phyloP scores from a whole-genome alignment of 768 basidiomycete genomes.

The Tulasnella sp. region DNA sequence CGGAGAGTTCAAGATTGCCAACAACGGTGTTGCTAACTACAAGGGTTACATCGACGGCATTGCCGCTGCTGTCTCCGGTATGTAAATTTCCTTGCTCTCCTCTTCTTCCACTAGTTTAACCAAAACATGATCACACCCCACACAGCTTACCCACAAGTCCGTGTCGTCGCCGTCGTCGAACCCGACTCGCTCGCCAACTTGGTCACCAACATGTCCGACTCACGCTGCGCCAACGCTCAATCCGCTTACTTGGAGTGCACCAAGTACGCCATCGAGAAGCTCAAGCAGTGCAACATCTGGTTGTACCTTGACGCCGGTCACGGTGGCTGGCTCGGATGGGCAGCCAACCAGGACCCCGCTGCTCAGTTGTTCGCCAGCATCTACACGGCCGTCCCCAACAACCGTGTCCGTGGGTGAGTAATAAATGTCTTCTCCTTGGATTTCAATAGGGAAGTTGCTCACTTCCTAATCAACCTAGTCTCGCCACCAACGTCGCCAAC shows the following conservation, averaged over 20 bases:
- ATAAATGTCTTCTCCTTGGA: too few species aligned
- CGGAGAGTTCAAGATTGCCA: constrained; percentile 43
- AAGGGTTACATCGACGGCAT: constrained; percentile 64
- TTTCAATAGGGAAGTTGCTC: too few species aligned
- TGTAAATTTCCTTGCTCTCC: constrained; percentile 34
- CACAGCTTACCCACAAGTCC: constrained; percentile 58
- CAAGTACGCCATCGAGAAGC: constrained; percentile 50
- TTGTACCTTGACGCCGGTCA: constrained; percentile 63
- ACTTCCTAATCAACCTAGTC: constrained; percentile 39
- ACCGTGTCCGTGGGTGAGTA: constrained; percentile 53
- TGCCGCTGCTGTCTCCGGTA: constrained; percentile 59
- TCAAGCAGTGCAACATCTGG: constrained; percentile 60
- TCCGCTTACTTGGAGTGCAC: constrained; percentile 49
- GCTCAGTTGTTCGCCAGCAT: constrained; percentile 58
- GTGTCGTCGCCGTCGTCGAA: constrained; percentile 66
- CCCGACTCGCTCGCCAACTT: constrained; percentile 70
- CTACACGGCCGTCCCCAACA: constrained; percentile 56
- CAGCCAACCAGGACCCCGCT: constrained; percentile 60
- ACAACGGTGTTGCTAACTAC: constrained; percentile 45
- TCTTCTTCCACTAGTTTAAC: not conserved
- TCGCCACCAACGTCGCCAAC: constrained; percentile 58
- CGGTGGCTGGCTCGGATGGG: constrained; percentile 67
- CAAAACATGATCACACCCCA: not conserved
- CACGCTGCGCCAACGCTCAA: constrained; percentile 59
- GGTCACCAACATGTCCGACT: constrained; percentile 66